Evolutionary conservation across 371 early-diverging fungal species (phyloP), one percentile per base, ranked within the genome.

Genomic region (Capniomyces stellatus): DNA sequence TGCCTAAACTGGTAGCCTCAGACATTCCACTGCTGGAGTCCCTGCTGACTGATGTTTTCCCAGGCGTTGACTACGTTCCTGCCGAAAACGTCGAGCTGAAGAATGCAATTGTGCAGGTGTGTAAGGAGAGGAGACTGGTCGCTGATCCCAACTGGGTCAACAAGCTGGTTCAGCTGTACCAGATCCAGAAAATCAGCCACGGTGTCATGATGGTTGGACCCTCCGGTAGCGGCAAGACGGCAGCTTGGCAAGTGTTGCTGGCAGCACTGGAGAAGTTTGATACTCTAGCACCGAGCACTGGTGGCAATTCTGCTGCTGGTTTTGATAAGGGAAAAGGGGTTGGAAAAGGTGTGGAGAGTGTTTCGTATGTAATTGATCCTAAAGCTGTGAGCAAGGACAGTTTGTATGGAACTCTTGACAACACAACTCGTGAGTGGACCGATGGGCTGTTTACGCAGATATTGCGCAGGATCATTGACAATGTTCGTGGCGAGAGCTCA

Each of bases 161-260:
- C 29, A 98, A 98, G 72, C 86, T 95, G 22, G 75, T 94, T 54
- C 98, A 98, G 64, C 73, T 98, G 43, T 87, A 92, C 61, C 91
- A 94, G 62, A 94, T 97, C 56, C 96, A 95, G 69, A 81, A 85
- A 57, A 90, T 98, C 53, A 90, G 95, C 65, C 98, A 98, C 66
- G 98, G 98, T 64, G 58, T 98, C 51, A 98, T 98, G 97, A 85
- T 97, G 89, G 96, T 97, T 1, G 98, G 98, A 35, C 91, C 92
- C 1, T 87, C 93, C 13, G 96, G 97, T 47, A 81, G 84, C 51
- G 98, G 98, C 55, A 98, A 98, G 66, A 82, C 92, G 0, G 69
- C 76, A 2, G 95, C 92, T 4, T 93, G 94, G 90, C 78, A 84
- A 59, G 86, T 87, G 22, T 66, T 96, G 23, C 71, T 95, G 12